Base-by-base conservation (phyloP, 257 asterid species). In the Nyctanthes arbortristis region DNA sequence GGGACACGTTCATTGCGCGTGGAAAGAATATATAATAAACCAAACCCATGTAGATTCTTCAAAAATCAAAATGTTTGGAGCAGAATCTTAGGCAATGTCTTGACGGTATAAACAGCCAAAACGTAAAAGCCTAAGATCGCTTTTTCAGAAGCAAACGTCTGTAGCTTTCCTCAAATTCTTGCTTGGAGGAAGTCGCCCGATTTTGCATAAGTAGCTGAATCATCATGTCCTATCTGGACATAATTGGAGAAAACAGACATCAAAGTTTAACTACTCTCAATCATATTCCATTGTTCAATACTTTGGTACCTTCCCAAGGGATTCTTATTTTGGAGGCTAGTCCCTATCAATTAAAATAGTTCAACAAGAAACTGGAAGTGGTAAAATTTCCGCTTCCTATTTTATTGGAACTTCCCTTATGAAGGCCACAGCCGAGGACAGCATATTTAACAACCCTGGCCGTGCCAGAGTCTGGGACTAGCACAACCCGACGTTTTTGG, bases 31-130 rank as follows among this genome's bases (percentile, higher is more conserved):
- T 72, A 65, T 75, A 71, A 54, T 64, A 24, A 40, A 37, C 25
- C 34, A 47, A 5, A 2, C 25, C 27, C 39, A 28, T 36, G 16
- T 5, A 10, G n/a, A n/a, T n/a, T n/a, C n/a, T n/a, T n/a, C 63
- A 28, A 34, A 25, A 62, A 27, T 8, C 5, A n/a, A n/a, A n/a
- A n/a, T n/a, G n/a, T n/a, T n/a, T 1, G 55, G 36, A 67, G 29
- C 55, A 66, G 73, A 7, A 25, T 16, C 77, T 68, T 82, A 45
- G 84, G 80, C 24, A 79, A 71, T 64, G 57, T 32, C 81, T 68
- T 63, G 30, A 69, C 65, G 63, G 60, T 47, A 70, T 64, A 63
- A 63, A 68, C 24, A 28, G 12, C 29, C 58, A 49, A 70, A 37
- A 73, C 78, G 82, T 73, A 24, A 2, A 5, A 32, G 59, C 31